Conservation (phyloP, 768 basidiomycete species). For the Polyporus arcularius region DNA sequence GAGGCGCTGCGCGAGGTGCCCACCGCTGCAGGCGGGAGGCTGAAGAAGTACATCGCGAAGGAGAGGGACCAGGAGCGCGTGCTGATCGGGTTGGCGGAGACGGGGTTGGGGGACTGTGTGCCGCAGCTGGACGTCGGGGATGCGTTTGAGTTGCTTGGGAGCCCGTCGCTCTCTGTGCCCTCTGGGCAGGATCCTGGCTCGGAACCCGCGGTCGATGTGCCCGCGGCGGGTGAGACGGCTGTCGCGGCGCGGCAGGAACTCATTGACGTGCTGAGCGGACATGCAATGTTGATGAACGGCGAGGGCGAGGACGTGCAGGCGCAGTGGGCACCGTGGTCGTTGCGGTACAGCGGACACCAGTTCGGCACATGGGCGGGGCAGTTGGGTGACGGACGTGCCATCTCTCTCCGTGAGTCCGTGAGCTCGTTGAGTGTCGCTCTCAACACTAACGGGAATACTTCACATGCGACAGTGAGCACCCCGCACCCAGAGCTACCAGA, state of each 20-base stretch:
- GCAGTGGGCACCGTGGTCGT: slow-evolving; percentile 67
- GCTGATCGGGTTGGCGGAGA: slow-evolving; percentile 74
- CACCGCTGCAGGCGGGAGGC: slow-evolving; percentile 25
- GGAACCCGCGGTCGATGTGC: slow-evolving; percentile 22
- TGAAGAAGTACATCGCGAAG: slow-evolving; percentile 48
- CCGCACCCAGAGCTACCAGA: slow-evolving; percentile 62
- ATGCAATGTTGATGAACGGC: slow-evolving; percentile 63
- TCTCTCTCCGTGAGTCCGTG: slow-evolving; percentile 64
- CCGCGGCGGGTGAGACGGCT: slow-evolving; percentile 29
- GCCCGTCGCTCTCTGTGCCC: slow-evolving; percentile 47
- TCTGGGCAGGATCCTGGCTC: slow-evolving; percentile 28
- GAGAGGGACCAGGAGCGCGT: slow-evolving; percentile 52
- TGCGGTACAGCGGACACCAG: slow-evolving; percentile 90
- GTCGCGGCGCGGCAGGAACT: slow-evolving; percentile 64
- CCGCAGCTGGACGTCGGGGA: slow-evolving; percentile 90
- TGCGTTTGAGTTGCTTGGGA: slow-evolving; percentile 66
- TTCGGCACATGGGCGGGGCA: slow-evolving; percentile 93
- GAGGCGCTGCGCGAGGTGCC: slow-evolving; percentile 53
- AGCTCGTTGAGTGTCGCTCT: neutral
- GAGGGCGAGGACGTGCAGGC: slow-evolving; percentile 33
- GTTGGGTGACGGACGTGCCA: slow-evolving; percentile 93
- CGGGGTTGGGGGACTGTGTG: slow-evolving; percentile 71
- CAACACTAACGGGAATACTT: neutral
- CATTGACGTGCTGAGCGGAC: slow-evolving; percentile 79
- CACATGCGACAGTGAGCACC: slow-evolving; percentile 62